These are phyloP conservation scores for Ceratocystis lukuohia DNA, from an alignment of 2,329 filamentous ascomycete species.

Conservation along the genomic window DNA sequence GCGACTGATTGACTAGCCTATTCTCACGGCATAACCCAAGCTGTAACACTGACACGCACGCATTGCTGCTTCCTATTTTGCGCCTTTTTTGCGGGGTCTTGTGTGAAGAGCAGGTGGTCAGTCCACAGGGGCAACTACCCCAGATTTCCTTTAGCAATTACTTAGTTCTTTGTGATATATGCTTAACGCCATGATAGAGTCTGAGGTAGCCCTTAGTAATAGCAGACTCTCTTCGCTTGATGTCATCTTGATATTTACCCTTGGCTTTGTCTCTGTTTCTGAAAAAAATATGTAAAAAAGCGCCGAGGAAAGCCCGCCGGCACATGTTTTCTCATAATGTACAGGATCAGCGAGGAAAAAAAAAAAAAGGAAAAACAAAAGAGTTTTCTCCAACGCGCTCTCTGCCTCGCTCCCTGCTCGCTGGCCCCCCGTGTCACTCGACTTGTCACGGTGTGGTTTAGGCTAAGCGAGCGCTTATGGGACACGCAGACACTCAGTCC, in stretches of 20 bases:
- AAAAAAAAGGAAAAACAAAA: not conserved
- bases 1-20: too few species aligned
- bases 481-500: not conserved
- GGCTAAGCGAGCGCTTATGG: slow-evolving; percentile 1
- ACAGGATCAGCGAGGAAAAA: too few species aligned
- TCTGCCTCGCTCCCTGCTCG: not conserved
- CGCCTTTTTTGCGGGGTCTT: not conserved
- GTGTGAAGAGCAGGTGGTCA: not conserved
- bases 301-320: slow-evolving; percentile 3
- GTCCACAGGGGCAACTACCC: not conserved
- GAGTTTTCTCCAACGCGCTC: not conserved
- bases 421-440: slow-evolving; percentile 1
- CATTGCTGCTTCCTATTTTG: not conserved
- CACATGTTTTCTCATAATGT: not conserved
- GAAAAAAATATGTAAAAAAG: not conserved
- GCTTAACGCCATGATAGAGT: not conserved
- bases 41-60: too few species aligned
- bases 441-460: not conserved
- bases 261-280: not conserved
- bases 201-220: not conserved
- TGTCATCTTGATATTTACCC: not conserved
- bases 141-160: not conserved
- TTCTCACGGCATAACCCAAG: too few species aligned
- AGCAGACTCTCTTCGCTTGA: not conserved
- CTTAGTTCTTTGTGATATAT: not conserved